phyloP scores from a whole-genome alignment of 306 rosid species.

The Quercus cerris region DNA sequence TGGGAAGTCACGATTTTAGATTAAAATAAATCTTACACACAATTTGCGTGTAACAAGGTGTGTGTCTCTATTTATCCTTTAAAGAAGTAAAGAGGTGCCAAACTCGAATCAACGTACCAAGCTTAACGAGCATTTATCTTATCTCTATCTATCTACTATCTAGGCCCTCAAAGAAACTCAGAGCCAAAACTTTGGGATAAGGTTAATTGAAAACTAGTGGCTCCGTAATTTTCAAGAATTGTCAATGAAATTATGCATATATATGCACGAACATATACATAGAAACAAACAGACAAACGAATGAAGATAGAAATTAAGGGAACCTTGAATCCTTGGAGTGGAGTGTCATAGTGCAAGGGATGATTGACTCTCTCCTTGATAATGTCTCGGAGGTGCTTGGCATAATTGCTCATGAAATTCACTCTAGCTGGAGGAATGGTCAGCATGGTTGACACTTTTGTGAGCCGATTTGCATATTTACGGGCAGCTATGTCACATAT shows the following conservation, averaged over 20 bases:
- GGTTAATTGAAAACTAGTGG: not conserved
- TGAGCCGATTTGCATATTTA: conserved; percentile 66
- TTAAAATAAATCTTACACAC: no score
- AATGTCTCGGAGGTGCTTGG: conserved; percentile 64
- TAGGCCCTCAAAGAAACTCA: not conserved
- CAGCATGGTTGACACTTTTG: conserved; percentile 62
- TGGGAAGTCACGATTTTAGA: no score
- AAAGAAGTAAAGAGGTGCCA: not conserved
- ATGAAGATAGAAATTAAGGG: not conserved
- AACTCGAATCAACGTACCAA: no score
- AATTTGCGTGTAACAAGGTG: no score
- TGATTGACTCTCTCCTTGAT: conserved; percentile 76
- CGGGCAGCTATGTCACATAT: conserved; percentile 74
- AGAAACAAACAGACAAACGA: not conserved
- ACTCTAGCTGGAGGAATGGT: conserved; percentile 43
- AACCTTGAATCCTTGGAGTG: conserved; percentile 88
- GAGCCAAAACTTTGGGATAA: not conserved
- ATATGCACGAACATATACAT: not conserved
- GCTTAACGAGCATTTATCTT: not conserved
- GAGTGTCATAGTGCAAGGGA: conserved; percentile 74
- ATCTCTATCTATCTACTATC: not conserved
- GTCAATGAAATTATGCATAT: not conserved
- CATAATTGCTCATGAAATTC: conserved; percentile 77
- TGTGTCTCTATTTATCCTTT: not conserved
- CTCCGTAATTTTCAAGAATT: not conserved